Evolutionary conservation across 805 yeast species (phyloP), one percentile per base, ranked within the genome.

Genomic region (Barnettozyma vustinii): DNA sequence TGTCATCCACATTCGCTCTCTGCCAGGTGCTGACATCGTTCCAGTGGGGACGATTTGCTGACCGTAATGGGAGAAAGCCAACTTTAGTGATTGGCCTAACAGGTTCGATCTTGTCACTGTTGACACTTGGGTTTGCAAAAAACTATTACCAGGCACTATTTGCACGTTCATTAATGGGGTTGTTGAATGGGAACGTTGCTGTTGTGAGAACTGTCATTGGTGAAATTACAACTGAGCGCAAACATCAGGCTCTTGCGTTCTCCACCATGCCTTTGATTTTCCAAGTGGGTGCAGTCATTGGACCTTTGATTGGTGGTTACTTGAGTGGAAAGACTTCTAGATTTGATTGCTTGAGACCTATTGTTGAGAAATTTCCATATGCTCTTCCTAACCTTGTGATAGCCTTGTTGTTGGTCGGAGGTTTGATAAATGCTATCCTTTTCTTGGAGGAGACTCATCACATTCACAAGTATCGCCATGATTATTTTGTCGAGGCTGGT

Each of bases 161-260:
- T 13, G 78, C 86, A 9, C 68, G 87, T 56, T 67, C 75, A 19
- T 52, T 74, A 40, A 74, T 77, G 66, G 88, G 88, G 0, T 63
- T 75, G 2, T 63, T 81, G 39, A 82, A 81, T 58, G 88, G 87
- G 7, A 82, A 82, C 58, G 77, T 80, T 9, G 81, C 83, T 1
- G 85, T 82, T n/a, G 58, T 82, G 30, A 66, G 87, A 60, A 82
- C 87, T 0, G 64, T 73, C 44, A 69, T 82, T 41, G 87, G 86
- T 3, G 88, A 82, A 58, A 63, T 79, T 15, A 83, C 84, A 4
- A 65, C 65, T 1, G 77, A 81, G 49, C 68, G 79, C 46, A 67
- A 70, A 33, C 86, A 81, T 58, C 85, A 81, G 60, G 83, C 84
- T 9, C 48, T 80, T 9, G 86, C 86, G 1, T 80, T 82, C 56